phyloP scores from a whole-genome alignment of 1,284 basidiomycete species.

The Ganoderma sp. region DNA sequence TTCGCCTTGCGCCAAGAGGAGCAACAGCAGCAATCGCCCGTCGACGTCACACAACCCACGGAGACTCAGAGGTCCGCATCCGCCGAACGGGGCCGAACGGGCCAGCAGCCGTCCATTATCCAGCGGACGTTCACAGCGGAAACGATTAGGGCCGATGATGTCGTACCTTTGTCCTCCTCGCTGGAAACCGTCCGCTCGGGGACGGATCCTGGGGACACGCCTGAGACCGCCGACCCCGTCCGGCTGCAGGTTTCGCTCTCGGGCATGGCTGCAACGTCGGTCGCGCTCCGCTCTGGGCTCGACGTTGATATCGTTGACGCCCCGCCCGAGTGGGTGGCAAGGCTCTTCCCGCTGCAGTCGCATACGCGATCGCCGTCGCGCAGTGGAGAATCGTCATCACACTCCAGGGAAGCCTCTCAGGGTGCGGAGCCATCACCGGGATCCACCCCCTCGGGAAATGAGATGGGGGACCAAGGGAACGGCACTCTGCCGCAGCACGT shows the following conservation, averaged over 20 bases:
- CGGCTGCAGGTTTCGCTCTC: conserved; percentile 62
- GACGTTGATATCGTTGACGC: conserved; percentile 59
- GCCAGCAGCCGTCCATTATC: conserved; percentile 14
- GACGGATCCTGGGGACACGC: conserved; percentile 4
- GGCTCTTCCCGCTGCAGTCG: conserved; percentile 31
- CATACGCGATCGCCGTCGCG: conserved; percentile 35
- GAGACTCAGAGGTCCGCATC: conserved; percentile 6
- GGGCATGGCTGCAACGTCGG: conserved; percentile 71
- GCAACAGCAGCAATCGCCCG: not conserved
- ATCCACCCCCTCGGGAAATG: not conserved
- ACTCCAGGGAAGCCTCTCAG: conserved; percentile 17
- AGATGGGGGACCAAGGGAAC: conserved; percentile 9
- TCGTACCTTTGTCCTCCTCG: conserved; percentile 33
- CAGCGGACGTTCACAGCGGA: conserved; percentile 2
- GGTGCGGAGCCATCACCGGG: conserved; percentile 12
- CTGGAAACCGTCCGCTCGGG: conserved; percentile 23
- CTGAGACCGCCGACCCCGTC: conserved; percentile 26
- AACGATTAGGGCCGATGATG: conserved; percentile 7
- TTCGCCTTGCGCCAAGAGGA: conserved; percentile 36
- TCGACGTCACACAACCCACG: not conserved
- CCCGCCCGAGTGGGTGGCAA: conserved; percentile 33
- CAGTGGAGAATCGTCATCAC: conserved; percentile 24
- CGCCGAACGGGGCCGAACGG: not conserved
- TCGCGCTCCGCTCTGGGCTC: conserved; percentile 69
- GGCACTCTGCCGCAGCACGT: conserved; percentile 50